phyloP scores from a whole-genome alignment of 148 eudicot genomes.

The Salicornia ramosissima region DNA sequence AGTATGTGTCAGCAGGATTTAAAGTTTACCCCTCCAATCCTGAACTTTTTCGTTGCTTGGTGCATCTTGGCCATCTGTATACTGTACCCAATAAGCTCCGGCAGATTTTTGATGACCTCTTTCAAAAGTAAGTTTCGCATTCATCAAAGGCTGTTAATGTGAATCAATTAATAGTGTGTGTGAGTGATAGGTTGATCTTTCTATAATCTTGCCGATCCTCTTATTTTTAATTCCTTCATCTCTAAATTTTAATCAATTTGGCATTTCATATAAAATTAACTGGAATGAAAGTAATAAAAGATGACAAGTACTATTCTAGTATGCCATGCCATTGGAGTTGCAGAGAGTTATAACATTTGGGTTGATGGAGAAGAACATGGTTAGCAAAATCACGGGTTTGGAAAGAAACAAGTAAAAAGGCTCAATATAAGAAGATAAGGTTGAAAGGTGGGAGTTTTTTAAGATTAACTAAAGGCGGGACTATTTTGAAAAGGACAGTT shows the following conservation, averaged over 20 bases:
- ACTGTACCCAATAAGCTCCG: conserved; percentile 71
- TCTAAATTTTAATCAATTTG: not conserved
- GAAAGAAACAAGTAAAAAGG: no score
- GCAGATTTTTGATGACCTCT: conserved; percentile 60
- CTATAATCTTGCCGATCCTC: not conserved
- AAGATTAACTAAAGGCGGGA: no score
- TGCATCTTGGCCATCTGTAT: conserved; percentile 57
- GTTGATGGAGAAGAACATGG: no score
- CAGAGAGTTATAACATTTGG: no score
- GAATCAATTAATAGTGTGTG: not conserved
- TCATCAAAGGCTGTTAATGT: not conserved
- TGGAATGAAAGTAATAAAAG: no score
- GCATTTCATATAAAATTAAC: no score
- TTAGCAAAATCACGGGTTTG: no score
- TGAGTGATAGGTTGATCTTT: not conserved
- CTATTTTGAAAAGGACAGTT: no score
- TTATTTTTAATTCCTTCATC: not conserved
- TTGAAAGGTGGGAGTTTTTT: no score
- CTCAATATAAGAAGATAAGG: no score
- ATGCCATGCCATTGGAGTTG: no score
- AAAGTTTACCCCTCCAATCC: conserved; percentile 69
- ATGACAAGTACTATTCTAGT: no score
- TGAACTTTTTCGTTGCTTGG: conserved; percentile 49
- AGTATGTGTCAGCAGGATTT: conserved; percentile 59
- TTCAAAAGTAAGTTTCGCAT: conserved; percentile 51